Evolutionary conservation across 2,329 filamentous ascomycete genomes (phyloP), one percentile per base, ranked within the genome.

Genomic region (Trematosphaeria pertusa): DNA sequence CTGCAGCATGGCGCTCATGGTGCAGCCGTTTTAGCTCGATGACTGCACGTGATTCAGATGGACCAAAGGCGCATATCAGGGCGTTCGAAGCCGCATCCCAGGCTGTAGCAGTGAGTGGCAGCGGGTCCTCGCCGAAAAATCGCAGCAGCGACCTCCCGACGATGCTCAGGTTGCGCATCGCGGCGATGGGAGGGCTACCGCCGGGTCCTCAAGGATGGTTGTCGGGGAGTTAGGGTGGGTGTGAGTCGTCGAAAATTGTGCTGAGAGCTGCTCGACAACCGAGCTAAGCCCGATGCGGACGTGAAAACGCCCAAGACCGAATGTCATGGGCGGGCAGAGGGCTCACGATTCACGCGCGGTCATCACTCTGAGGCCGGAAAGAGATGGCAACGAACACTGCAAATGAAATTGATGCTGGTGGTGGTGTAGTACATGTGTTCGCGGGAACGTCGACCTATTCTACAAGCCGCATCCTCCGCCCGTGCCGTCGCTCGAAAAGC

Each of bases 131-230:
- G 41, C 81, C 78, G 54, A 85, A 78, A 59, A 76, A 81, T 75
- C 86, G 86, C 68, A 83, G 78, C 17, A 71, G 65, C 60, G 82
- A 81, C 69, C 89, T 86, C 67, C 82, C 84, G 63, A 91, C 85
- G 70, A 87, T 91, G 74, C 85, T 87, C 61, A 97, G 81, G 73
- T 97, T 97, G 69, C 90, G 87, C 93, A 97, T 97, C 19, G 51
- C 57, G 37, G 18, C 30, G 17, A 30, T 30, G 20, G 28, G 49
- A 40, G 12, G 19, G 31, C 43, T 34, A 50, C 44, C 40, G 53
- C 54, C 47, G 42, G 37, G 15, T 43, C 52, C 31, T 45, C 48
- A 43, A 43, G 35, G 35, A 41, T 33, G 46, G 37, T 35, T 38
- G 43, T 48, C 43, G 24, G 36, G 35, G 24, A 39, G 32, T 45